A percentile compares a stretch with the other conserved stretches of the same genome.
Conservation (phyloP, 208 protist genomes). For the Trypanosoma mega region DNA sequence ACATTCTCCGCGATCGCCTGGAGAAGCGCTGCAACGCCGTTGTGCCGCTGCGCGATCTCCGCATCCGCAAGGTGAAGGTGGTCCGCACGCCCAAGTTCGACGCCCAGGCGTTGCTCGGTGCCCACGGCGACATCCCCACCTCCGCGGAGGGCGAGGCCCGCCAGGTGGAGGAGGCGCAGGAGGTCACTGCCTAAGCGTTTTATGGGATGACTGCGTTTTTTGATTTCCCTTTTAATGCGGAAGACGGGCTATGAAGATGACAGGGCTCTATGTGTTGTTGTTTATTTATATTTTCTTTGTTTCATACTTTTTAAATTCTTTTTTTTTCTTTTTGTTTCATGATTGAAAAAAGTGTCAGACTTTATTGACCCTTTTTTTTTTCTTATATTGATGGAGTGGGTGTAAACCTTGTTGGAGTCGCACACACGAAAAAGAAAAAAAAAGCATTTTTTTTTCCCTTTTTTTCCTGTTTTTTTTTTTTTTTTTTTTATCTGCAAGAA, state of each 20-base stretch:
- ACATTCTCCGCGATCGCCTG: conserved; percentile 96
- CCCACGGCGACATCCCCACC: conserved; percentile 87
- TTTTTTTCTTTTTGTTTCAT: conserved; percentile 29
- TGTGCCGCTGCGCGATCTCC: conserved; percentile 98
- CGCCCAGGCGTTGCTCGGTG: conserved; percentile 87
- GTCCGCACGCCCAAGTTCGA: conserved; percentile 97
- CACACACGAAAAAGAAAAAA: neutral
- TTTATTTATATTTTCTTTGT: conserved; percentile 10
- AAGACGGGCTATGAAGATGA: neutral
- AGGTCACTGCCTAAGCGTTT: conserved; percentile 27
- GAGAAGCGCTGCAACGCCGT: conserved; percentile 92
- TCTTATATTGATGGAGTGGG: neutral
- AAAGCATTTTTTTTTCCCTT: conserved; percentile 8
- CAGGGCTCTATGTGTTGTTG: neutral
- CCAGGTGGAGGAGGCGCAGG: conserved; percentile 74
- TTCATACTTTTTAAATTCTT: conserved; percentile 11
- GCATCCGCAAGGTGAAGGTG: conserved; percentile 98
- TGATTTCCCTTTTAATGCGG: conserved; percentile 7
- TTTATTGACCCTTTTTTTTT: neutral
- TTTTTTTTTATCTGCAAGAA: conserved; percentile 25
- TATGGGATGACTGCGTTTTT: conserved; percentile 16
- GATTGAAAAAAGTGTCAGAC: too few species aligned
- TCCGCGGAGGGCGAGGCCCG: conserved; percentile 76
- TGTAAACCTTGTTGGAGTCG: neutral
- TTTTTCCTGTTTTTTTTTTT: conserved; percentile 28